Evolutionary conservation across 2,329 filamentous ascomycete species (phyloP), one percentile per base, ranked within the genome.

Genomic region (Diaporthe citriasiana): DNA sequence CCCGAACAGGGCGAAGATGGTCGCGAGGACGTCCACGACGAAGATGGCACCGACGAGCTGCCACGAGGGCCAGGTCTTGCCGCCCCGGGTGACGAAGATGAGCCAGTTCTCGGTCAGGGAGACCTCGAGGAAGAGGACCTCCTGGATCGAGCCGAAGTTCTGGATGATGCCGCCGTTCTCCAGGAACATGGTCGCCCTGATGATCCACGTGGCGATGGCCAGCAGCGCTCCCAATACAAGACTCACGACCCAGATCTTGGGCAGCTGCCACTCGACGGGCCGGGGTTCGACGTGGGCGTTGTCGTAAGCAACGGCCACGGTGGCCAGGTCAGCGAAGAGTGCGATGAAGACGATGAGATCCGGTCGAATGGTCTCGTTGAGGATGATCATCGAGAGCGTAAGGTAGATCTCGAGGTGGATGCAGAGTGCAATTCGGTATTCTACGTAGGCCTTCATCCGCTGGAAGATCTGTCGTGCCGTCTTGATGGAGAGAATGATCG

Each of bases 241-340:
- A 76, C 89, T 92, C 80, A 95, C 94, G 77, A 94, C 88, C 93
- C 93, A 94, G 81, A 94, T 94, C 88, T 94, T 95, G 77, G 93
- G 92, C 77, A 95, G 83, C 85, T 95, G 93, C 93, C 93, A 95
- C 83, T 94, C 93, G 79, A 94, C 93, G 19, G 93, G 93, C 51
- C 93, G 91, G 75, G 88, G 88, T 81, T 95, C 93, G 79, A 91
- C 94, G 85, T 94, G 91, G 60, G 93, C 93, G 82, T 94, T 94
- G 81, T 95, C 93, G 85, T 94, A 94, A 65, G 93, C 93, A 73
- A 94, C 91, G 75, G 93, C 93, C 77, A 95, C 93, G 76, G 93
- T 95, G 75, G 93, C 93, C 84, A 95, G 85, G 89, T 95, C 93
- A 78, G 93, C 93, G 84, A 95, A 95, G 38, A 95, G 87, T 75